Base-by-base conservation (phyloP, 208 protist genomes). In the Leishmania arabica region DNA sequence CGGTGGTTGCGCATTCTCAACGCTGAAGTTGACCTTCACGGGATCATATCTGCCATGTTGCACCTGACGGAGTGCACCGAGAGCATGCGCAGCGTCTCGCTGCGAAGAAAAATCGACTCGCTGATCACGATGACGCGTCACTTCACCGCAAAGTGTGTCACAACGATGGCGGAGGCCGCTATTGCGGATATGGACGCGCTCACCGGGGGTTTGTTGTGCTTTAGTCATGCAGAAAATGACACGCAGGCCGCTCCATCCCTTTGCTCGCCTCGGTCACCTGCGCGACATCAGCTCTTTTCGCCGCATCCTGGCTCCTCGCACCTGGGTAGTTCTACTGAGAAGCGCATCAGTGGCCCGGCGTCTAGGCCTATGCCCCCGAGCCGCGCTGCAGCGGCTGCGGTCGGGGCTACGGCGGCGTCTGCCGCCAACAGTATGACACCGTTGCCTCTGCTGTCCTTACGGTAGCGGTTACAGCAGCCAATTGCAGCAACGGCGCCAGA, bases 41-140 rank as follows among this genome's bases (percentile, higher is more conserved):
- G 89, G 80, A 85, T 86, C 9, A 85, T 89, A 53, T 82, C 79
- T 13, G 82, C 83, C 62, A 80, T 86, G 78, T 89, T 86, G 88
- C 73, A 87, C 45, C 77, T 84, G 58, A 78, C 77, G 37, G 84
- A 91, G 68, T 86, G 80, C 40, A 79, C 74, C 9, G 84, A 91
- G 51, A 73, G 65, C 70, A 80, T 88, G 51, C 83, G 76, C 77
- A 81, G 85, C 62, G 86, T 81, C 70, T 60, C 87, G n/a, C 64
- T 89, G 56, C 88, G 86, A 3, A 6, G 60, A 13, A 88, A 88
- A 74, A 85, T 89, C 27, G 49, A 80, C 51, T 69, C 89, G 4
- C 82, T 91, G 7, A 53, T 84, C n/a, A 82, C 77, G 53, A 82
- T 89, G 31, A 86, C 83, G 42, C 47, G 70, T 21, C 79, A 84